These are phyloP conservation scores for Vigna trinervia DNA, from an alignment of 306 rosid genomes.

Conservation along the genomic window DNA sequence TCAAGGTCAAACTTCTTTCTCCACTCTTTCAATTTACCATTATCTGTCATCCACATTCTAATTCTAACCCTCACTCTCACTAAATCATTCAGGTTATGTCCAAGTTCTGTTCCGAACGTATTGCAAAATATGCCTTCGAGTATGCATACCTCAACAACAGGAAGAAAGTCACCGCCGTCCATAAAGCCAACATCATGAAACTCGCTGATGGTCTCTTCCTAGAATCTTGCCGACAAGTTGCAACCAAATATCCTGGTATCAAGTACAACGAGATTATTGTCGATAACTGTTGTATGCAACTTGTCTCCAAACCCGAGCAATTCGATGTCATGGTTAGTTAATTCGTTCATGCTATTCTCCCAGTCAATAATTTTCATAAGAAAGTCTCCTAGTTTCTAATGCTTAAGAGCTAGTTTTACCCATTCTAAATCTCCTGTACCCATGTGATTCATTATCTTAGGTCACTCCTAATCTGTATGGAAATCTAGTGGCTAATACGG, in stretches of 20 bases:
- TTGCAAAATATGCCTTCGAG: constrained; percentile 49
- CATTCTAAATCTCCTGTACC: background rate
- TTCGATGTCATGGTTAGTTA: constrained; percentile 45
- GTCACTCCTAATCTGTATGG: constrained; percentile 87
- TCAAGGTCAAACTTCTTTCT: constrained; percentile 26
- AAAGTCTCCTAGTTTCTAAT: too few species aligned
- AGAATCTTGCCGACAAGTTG: constrained; percentile 55
- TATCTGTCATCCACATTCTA: too few species aligned
- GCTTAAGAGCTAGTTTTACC: too few species aligned
- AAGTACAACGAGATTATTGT: constrained; percentile 65
- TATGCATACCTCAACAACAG: constrained; percentile 50
- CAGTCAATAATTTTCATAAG: too few species aligned
- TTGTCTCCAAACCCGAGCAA: constrained; percentile 50
- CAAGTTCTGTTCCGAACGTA: constrained; percentile 49
- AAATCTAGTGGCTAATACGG: constrained; percentile 87
- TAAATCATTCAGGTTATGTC: constrained; percentile 1
- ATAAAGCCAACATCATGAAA: constrained; percentile 50
- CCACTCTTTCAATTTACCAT: background rate
- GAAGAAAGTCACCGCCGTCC: constrained; percentile 45
- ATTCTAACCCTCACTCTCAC: too few species aligned
- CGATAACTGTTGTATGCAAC: constrained; percentile 49
- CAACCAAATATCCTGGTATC: constrained; percentile 64
- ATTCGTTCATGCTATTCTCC: background rate
- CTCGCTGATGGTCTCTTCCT: constrained; percentile 51
- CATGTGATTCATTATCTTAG: background rate